Base-by-base conservation (phyloP, 2,329 filamentous ascomycete genomes). In the Annulohypoxylon truncatum region DNA sequence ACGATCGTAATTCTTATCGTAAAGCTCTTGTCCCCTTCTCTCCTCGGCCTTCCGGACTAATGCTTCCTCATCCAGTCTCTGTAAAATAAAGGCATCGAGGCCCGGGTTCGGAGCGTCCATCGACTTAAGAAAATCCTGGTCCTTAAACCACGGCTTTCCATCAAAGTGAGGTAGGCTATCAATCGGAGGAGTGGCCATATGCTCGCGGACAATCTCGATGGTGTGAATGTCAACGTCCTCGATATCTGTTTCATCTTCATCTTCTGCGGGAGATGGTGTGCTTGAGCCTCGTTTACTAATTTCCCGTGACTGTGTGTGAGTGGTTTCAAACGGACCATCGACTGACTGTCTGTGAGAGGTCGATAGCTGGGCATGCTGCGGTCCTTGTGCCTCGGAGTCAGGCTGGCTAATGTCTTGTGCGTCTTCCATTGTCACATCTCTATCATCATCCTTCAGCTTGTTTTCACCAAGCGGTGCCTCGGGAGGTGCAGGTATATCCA, bases 221-320 rank as follows among this genome's bases (percentile, higher is more conserved):
- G 81, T 81, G 65, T 83, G 78, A 35, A 80, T 81, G n/a, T 85
- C 81, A 35, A 85, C 80, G 42, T 84, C 84, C 52, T 88, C 85
- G 6, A 85, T 82, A 65, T 87, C 85, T 2, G 85, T 87, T 50
- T 84, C 83, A 53, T 86, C 84, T 52, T 84, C 83, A 35, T 84
- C 82, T 28, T 81, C 80, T 28, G 81, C 78, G 40, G 82, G 83
- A 3, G 84, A 85, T 3, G 84, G 83, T 6, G 81, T 85, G 63
- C 80, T 85, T 0, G 75, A 75, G 1, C 66, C 76, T 4, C 68
- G 63, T 65, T 75, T 76, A 52, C 75, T 77, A 24, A 67, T 71
- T 63, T 56, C 69, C 52, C 54, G 72, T 52, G 59, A 75, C 22
- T 66, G 71, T 38, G 66, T 73, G 40, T 60, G 73, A 58, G 69